Conservation (phyloP, 1,284 basidiomycete species). For the Microbotryum silenes-acaulis region DNA sequence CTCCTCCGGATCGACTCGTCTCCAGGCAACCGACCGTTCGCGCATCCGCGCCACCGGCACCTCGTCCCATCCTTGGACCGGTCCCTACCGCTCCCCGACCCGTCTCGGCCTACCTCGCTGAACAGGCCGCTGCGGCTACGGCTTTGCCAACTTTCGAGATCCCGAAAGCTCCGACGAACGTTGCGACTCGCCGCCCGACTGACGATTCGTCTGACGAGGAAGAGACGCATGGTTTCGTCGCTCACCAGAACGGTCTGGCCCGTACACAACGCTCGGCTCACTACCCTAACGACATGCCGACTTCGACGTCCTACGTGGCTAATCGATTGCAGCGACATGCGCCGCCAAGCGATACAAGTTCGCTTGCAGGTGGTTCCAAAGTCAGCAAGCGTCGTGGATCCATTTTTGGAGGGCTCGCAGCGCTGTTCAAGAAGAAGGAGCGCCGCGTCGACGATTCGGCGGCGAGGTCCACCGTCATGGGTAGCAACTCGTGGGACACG, state of each 20-base stretch:
- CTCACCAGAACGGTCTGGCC: background rate
- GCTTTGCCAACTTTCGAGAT: constrained; percentile 27
- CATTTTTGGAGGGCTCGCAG: constrained; percentile 32
- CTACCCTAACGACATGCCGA: constrained; percentile 10
- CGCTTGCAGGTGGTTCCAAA: constrained; percentile 10
- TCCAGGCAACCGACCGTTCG: background rate
- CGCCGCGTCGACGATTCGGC: constrained; percentile 17
- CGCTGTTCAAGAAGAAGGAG: constrained; percentile 28
- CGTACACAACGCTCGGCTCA: background rate
- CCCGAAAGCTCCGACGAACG: constrained; percentile 24
- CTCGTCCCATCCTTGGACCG: constrained; percentile 15
- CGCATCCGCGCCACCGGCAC: background rate
- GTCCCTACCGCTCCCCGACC: constrained; percentile 26
- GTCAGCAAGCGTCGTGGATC: constrained; percentile 17
- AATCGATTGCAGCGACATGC: constrained; percentile 15
- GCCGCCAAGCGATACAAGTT: constrained; percentile 25
- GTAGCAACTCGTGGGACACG: background rate
- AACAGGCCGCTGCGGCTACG: constrained; percentile 6
- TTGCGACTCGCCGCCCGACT: constrained; percentile 13
- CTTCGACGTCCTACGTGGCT: background rate
- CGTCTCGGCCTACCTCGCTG: constrained; percentile 9
- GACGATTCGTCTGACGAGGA: constrained; percentile 18
- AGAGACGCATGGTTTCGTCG: background rate
- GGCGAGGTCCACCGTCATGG: background rate
- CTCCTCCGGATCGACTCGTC: background rate